These are phyloP conservation scores for Plantago elongata DNA, from an alignment of 257 asterid genomes.

Conservation along the genomic window DNA sequence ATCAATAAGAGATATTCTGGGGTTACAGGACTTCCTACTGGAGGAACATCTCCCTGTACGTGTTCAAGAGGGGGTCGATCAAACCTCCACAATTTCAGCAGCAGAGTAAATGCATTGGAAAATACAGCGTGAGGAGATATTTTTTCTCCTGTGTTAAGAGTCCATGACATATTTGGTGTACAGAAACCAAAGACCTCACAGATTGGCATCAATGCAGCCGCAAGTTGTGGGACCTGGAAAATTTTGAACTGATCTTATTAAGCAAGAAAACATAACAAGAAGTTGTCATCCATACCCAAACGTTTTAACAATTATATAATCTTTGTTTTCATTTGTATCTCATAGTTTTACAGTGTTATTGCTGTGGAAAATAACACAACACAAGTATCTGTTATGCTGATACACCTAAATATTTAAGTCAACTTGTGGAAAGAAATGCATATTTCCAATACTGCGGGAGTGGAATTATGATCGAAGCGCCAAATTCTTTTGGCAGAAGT, in stretches of 20 bases:
- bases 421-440: too few relatives aligned
- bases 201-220: constrained; percentile 90
- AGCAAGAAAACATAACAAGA: neutral
- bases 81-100: constrained; percentile 91
- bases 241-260: constrained; percentile 17
- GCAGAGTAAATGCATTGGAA: constrained; percentile 88
- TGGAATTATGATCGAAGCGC: too few relatives aligned
- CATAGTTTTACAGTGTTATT: neutral
- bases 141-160: constrained; percentile 67
- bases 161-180: constrained; percentile 80
- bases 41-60: constrained; percentile 57
- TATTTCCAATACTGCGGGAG: too few relatives aligned
- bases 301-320: neutral
- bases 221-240: constrained; percentile 93
- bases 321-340: constrained; percentile 5
- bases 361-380: too few relatives aligned
- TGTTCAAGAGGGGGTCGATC: constrained; percentile 84
- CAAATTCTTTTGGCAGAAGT: too few relatives aligned
- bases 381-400: neutral
- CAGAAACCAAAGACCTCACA: constrained; percentile 94
- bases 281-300: neutral
- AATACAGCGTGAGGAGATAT: constrained; percentile 74
- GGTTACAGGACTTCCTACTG: constrained; percentile 68
- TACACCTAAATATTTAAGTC: too few relatives aligned
- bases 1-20: constrained; percentile 82